These are phyloP conservation scores for Colletotrichum sp. DNA, from an alignment of 2,329 filamentous ascomycete species.

Conservation along the genomic window DNA sequence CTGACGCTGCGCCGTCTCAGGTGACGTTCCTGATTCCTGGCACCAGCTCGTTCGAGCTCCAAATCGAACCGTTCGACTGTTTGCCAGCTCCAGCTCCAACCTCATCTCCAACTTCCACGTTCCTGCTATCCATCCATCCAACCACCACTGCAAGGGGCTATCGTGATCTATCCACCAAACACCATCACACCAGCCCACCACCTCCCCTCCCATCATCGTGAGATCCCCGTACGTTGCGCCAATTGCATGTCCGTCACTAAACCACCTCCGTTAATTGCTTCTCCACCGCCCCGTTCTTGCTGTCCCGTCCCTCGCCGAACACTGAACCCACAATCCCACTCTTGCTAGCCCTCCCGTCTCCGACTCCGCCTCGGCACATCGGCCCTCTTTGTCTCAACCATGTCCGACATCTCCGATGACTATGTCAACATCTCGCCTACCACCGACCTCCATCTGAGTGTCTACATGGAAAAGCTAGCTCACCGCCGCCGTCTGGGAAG, in stretches of 20 bases:
- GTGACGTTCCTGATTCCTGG: slow-evolving; percentile 4
- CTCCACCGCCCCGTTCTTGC: neutral
- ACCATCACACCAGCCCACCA: neutral
- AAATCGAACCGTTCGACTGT: neutral
- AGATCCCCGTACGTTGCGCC: neutral
- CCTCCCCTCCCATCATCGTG: neutral
- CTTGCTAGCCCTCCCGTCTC: neutral
- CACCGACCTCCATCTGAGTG: slow-evolving; percentile 14
- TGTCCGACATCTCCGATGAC: slow-evolving; percentile 22
- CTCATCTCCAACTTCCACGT: neutral
- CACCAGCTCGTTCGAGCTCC: neutral
- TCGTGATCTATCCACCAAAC: neutral
- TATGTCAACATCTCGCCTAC: slow-evolving; percentile 14
- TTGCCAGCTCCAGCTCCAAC: neutral
- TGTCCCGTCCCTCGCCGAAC: neutral
- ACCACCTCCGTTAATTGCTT: neutral
- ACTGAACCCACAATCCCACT: neutral
- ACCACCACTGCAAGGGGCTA: neutral
- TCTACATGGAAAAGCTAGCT: slow-evolving; percentile 11
- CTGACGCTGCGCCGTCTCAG: slow-evolving; percentile 20
- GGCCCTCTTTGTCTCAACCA: neutral
- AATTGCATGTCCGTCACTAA: neutral
- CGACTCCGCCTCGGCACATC: slow-evolving; percentile 2
- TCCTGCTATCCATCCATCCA: neutral
- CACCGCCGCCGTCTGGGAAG: neutral